Evolutionary conservation across 1,284 basidiomycete species (phyloP).

Genomic region (Microbotryum scabiosae): DNA sequence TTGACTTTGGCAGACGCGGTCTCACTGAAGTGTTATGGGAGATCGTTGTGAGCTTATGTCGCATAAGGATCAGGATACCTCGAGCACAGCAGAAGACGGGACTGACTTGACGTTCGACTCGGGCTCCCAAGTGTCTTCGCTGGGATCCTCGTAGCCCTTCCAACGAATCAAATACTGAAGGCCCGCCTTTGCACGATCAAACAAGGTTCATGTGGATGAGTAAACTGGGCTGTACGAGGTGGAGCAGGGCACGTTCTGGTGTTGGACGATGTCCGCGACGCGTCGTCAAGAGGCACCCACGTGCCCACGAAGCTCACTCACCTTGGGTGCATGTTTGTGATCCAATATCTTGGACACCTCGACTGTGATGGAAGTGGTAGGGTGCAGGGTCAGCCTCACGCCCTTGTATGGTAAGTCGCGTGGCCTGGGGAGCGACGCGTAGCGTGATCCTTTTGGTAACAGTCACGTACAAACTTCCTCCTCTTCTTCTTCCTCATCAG

Average conservation of each 20-base stretch:
- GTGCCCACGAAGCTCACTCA: neutral
- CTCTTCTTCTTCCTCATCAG: neutral
- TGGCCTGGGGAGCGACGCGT: neutral
- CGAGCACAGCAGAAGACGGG: neutral
- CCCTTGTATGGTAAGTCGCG: neutral
- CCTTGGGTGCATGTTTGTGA: conserved; percentile 4
- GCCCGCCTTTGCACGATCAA: neutral
- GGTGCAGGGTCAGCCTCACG: neutral
- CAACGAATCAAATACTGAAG: conserved; percentile 16
- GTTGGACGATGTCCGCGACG: neutral
- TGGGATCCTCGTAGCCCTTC: conserved; percentile 6
- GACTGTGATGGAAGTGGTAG: neutral
- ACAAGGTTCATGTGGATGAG: neutral
- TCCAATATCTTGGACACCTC: conserved; percentile 6
- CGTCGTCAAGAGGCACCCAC: neutral
- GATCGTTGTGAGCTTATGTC: neutral
- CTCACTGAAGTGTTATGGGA: neutral
- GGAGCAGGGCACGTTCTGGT: neutral
- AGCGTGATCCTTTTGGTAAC: neutral
- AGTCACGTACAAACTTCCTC: conserved; percentile 5
- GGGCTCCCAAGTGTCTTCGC: conserved; percentile 17
- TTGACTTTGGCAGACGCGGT: conserved; percentile 3
- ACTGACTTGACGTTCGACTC: conserved; percentile 8
- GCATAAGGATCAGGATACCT: neutral
- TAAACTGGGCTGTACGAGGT: neutral